phyloP scores from a whole-genome alignment of 768 basidiomycete genomes.

The Lentinula sp. region DNA sequence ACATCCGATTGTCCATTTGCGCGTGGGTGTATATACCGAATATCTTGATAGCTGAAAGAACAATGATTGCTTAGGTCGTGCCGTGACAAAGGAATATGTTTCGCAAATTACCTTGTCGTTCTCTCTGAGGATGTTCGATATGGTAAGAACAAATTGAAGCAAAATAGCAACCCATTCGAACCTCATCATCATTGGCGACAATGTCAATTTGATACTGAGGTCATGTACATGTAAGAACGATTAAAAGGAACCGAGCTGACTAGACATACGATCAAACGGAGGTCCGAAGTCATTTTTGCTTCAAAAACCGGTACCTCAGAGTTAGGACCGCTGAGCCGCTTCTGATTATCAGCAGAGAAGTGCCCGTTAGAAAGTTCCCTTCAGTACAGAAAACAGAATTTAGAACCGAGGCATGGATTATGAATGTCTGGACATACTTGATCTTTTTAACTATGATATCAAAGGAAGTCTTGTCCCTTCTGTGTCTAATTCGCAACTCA shows the following conservation, averaged over 20 bases:
- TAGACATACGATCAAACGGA: constrained; percentile 40
- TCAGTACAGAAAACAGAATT: not conserved
- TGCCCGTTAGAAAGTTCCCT: constrained; percentile 68
- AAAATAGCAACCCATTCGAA: constrained; percentile 8
- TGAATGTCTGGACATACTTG: constrained; percentile 29
- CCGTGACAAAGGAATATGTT: not conserved
- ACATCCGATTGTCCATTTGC: constrained; percentile 36
- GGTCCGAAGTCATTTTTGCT: constrained; percentile 57
- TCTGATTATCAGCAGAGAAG: constrained; percentile 67
- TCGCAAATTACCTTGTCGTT: constrained; percentile 12
- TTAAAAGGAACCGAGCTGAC: not conserved
- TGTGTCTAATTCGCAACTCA: constrained; percentile 41
- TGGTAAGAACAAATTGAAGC: not conserved
- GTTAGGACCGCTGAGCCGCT: constrained; percentile 39
- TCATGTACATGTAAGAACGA: not conserved
- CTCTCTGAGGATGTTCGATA: constrained; percentile 8
- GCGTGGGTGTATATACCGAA: constrained; percentile 47
- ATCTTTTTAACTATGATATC: constrained; percentile 62
- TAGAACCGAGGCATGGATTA: not conserved
- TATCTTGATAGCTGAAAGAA: constrained; percentile 34
- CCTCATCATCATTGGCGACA: constrained; percentile 15
- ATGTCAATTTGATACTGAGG: constrained; percentile 16
- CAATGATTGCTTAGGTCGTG: not conserved
- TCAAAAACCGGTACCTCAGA: constrained; percentile 56
- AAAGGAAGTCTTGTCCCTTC: constrained; percentile 40